These are phyloP conservation scores for Blastocystis hominis DNA, from an alignment of 352 stramenopile genomes.

Conservation along the genomic window DNA sequence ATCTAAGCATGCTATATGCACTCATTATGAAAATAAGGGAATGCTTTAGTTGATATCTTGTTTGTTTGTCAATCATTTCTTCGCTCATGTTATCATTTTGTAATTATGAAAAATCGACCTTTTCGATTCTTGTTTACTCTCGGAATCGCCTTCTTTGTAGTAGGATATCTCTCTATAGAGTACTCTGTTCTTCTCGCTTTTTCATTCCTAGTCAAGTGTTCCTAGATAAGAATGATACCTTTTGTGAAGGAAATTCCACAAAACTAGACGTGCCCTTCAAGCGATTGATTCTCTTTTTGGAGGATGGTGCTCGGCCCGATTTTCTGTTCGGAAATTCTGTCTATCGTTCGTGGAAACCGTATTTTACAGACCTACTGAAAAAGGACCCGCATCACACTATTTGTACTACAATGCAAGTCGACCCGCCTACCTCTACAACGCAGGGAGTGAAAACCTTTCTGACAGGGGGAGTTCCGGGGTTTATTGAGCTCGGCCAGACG, in stretches of 20 bases:
- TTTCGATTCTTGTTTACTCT: neutral
- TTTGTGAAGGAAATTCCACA: neutral
- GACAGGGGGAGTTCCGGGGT: neutral
- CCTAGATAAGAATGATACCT: neutral
- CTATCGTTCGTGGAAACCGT: neutral
- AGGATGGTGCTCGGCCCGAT: constrained; percentile 37
- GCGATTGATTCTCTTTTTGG: constrained; percentile 25
- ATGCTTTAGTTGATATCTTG: constrained; percentile 18
- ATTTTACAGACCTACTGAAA: neutral
- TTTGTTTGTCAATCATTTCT: neutral
- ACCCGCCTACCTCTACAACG: constrained; percentile 43
- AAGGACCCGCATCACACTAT: constrained; percentile 3
- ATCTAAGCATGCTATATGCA: constrained; percentile 28
- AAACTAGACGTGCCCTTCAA: neutral
- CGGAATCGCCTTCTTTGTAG: constrained; percentile 8
- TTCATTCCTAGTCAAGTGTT: neutral
- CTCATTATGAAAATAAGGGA: constrained; percentile 51
- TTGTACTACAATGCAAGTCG: constrained; percentile 34
- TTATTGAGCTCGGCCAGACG: constrained; percentile 40
- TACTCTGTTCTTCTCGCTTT: neutral
- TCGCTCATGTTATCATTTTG: neutral
- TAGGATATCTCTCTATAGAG: constrained; percentile 48
- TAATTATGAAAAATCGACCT: neutral
- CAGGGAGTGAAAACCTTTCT: constrained; percentile 51
- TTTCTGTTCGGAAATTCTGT: constrained; percentile 24